These are phyloP conservation scores for Russula vinacea DNA, from an alignment of 768 basidiomycete species.

Conservation along the genomic window DNA sequence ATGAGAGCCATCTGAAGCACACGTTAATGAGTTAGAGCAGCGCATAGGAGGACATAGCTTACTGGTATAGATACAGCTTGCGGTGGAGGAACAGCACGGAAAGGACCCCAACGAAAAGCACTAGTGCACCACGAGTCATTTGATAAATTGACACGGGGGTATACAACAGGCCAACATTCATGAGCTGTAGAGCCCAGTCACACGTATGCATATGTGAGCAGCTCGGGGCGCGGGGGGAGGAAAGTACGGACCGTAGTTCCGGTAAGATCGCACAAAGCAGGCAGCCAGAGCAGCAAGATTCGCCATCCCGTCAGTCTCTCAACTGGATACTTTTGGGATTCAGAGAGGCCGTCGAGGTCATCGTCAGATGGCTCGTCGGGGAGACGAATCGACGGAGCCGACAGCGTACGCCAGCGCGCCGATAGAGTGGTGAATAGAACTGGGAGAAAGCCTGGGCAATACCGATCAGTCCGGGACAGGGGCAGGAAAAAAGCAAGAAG, in stretches of 20 bases:
- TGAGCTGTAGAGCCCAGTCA: conserved; percentile 46
- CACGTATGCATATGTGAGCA: conserved; percentile 10
- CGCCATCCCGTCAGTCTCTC: conserved; percentile 62
- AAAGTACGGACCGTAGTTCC: conserved; percentile 72
- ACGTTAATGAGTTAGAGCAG: conserved; percentile 21
- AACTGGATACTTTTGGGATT: conserved; percentile 33
- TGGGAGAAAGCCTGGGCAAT: conserved; percentile 70
- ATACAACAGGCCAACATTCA: conserved; percentile 95
- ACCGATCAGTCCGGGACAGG: conserved; percentile 14
- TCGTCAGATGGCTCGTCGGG: conserved; percentile 37
- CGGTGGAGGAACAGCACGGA: conserved; percentile 89
- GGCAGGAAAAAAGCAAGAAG: conserved; percentile 16
- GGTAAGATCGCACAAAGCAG: conserved; percentile 85
- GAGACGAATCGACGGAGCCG: conserved; percentile 53
- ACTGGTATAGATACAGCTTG: conserved; percentile 86
- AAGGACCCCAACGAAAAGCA: conserved; percentile 89
- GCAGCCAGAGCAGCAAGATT: conserved; percentile 78
- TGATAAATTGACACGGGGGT: conserved; percentile 98
- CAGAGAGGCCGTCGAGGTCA: conserved; percentile 33
- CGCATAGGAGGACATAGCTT: conserved; percentile 24
- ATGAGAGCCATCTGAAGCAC: conserved; percentile 73
- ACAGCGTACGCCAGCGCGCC: conserved; percentile 44
- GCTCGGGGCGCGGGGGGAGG: neutral
- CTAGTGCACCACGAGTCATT: conserved; percentile 91
- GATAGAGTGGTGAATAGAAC: conserved; percentile 68